Base-by-base conservation (phyloP, 345 rosid species). In the Toxicodendron radicans region DNA sequence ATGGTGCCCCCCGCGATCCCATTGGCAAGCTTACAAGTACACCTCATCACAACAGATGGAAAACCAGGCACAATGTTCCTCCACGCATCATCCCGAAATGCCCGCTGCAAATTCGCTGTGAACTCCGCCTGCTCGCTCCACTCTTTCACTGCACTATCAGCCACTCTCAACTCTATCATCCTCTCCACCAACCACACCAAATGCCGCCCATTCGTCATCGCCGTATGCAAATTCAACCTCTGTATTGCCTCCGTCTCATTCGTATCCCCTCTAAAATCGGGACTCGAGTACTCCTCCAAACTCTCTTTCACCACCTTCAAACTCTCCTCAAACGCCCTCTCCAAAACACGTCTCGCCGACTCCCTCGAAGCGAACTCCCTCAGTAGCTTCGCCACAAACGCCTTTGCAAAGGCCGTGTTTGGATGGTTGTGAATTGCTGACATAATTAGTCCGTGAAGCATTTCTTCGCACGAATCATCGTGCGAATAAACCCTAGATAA, bases 171-270 rank as follows among this genome's bases (percentile, higher is more conserved):
- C 84, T 90, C 95, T 54, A 90, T 84, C 95, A 90, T 90, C 85
- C 95, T 84, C 87, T 90, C 92, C 66, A 90, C 81, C 71, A 90
- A 32, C 92, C 95, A 90, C 71, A 82, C 27, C 79, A 90, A 79
- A 71, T 88, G 95, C 74, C 78, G 83, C 66, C 89, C 88, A 41
- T 81, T 83, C 2, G 91, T 84, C 88, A 85, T 75, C 0, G 91
- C 92, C 5, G 79, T 87, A 66, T 90, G 95, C 84, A 90, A 74
- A 78, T 87, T 83, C 80, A 88, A 45, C 82, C 95, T 73, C 82
- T 90, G 92, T 21, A 86, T 87, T 0, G 91, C 95, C 84, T 90
- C 91, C 14, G 88, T 90, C 89, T 90, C 95, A 48, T 86, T 85
- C 60, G 86, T 84, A 54, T 87, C 89, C 41, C 89, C 92, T 72